phyloP scores from a whole-genome alignment of 1,284 basidiomycete species.

The Sphaerobolus stellatus region DNA sequence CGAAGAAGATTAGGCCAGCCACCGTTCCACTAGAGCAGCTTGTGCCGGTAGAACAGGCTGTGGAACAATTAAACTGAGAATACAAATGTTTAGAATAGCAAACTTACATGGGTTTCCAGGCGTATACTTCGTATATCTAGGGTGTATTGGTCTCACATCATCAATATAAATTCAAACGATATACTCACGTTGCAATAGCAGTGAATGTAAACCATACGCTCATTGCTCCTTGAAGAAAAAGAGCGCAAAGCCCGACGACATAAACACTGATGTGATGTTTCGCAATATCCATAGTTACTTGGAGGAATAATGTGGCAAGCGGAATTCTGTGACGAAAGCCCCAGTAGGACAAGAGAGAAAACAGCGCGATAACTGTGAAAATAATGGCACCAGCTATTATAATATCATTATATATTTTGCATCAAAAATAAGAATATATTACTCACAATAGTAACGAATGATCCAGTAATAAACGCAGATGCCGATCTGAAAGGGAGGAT shows the following conservation, averaged over 20 bases:
- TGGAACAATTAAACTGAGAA: conserved; percentile 1
- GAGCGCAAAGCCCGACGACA: conserved; percentile 69
- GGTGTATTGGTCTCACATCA: conserved; percentile 3
- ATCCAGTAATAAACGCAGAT: conserved; percentile 77
- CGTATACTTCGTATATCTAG: conserved; percentile 73
- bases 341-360: conserved; percentile 65
- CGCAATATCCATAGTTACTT: conserved; percentile 80
- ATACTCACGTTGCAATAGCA: conserved; percentile 61
- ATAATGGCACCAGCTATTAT: conserved; percentile 68
- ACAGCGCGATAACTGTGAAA: conserved; percentile 67
- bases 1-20: conserved; percentile 73
- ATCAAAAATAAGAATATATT: conserved; percentile 3
- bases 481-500: conserved; percentile 39
- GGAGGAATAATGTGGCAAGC: conserved; percentile 72
- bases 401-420: background rate
- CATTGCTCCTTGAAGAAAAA: conserved; percentile 69
- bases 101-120: conserved; percentile 65
- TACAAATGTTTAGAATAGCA: background rate
- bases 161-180: conserved; percentile 16
- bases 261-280: conserved; percentile 84
- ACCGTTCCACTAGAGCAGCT: conserved; percentile 54
- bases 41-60: conserved; percentile 41
- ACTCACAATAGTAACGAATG: conserved; percentile 71
- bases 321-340: conserved; percentile 75
- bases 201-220: conserved; percentile 76